phyloP scores from a whole-genome alignment of 2,329 filamentous ascomycete genomes.

The Cyphellophora attinorum region DNA sequence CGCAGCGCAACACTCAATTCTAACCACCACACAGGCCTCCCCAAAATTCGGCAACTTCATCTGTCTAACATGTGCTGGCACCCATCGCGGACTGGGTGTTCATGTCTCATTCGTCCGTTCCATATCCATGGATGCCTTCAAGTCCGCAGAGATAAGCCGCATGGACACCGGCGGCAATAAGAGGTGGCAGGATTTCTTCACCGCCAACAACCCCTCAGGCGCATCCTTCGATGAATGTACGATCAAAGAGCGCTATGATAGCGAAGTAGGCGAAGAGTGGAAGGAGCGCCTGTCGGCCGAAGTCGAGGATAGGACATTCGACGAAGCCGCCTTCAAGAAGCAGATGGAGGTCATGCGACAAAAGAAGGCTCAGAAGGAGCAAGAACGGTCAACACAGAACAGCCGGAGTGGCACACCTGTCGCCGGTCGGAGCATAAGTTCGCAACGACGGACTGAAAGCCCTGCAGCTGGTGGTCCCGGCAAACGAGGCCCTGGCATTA shows the following conservation, averaged over 20 bases:
- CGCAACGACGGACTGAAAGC: slow-evolving; percentile 18
- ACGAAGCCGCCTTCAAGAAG: slow-evolving; percentile 55
- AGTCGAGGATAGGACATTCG: slow-evolving; percentile 80
- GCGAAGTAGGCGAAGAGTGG: slow-evolving; percentile 87
- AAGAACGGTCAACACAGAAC: background rate
- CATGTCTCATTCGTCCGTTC: slow-evolving; percentile 97
- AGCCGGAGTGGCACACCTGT: slow-evolving; percentile 28
- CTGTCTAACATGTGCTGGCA: slow-evolving; percentile 89
- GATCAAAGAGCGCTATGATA: slow-evolving; percentile 82
- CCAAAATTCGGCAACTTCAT: slow-evolving; percentile 99
- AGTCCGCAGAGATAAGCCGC: slow-evolving; percentile 78
- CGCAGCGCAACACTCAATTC: slow-evolving; percentile 5
- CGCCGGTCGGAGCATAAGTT: slow-evolving; percentile 15
- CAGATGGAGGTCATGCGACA: slow-evolving; percentile 25
- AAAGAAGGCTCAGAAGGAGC: slow-evolving; percentile 25
- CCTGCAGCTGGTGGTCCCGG: slow-evolving; percentile 20
- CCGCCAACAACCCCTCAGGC: slow-evolving; percentile 58
- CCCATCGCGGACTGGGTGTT: slow-evolving; percentile 87
- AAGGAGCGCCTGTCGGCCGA: slow-evolving; percentile 82
- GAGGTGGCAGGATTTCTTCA: slow-evolving; percentile 79
- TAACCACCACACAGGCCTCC: slow-evolving; percentile 45
- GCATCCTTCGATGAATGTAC: slow-evolving; percentile 76
- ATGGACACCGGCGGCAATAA: slow-evolving; percentile 91
- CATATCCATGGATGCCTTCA: slow-evolving; percentile 98
- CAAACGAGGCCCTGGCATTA: slow-evolving; percentile 5